Conservation (phyloP, 176 grass and related monocot genomes). For the Oryza australiensis region DNA sequence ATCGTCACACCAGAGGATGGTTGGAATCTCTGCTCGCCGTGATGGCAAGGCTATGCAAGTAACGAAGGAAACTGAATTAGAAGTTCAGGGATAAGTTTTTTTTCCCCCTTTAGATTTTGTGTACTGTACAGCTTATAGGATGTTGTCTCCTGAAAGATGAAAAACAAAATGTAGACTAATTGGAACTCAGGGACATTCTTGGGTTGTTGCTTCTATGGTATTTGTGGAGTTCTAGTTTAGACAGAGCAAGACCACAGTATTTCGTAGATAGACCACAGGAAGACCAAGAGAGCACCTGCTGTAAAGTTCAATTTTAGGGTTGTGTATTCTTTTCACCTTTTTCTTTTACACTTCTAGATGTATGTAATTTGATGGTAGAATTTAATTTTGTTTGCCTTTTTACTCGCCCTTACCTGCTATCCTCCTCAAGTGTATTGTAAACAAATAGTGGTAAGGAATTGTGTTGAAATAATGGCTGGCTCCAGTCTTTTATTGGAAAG, state of each 20-base stretch:
- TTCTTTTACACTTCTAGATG: conserved; percentile 33
- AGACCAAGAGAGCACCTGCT: conserved; percentile 28
- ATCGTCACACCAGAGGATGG: conserved; percentile 66
- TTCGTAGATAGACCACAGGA: conserved; percentile 31
- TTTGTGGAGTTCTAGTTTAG: conserved; percentile 27
- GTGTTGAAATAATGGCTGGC: not conserved
- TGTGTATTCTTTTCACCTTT: not conserved
- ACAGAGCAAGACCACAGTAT: conserved; percentile 37
- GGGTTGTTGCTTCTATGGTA: conserved; percentile 29
- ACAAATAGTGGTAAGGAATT: conserved; percentile 29
- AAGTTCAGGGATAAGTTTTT: conserved; percentile 37
- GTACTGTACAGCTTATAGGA: conserved; percentile 56
- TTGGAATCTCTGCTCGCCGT: conserved; percentile 80
- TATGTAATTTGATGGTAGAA: conserved; percentile 13
- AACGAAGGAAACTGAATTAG: conserved; percentile 46
- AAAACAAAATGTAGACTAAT: conserved; percentile 13
- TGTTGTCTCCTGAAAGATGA: conserved; percentile 40
- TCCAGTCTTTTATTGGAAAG: conserved; percentile 4
- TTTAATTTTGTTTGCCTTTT: conserved; percentile 29
- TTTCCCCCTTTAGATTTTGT: conserved; percentile 47
- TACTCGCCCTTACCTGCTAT: not conserved
- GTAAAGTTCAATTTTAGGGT: conserved; percentile 49
- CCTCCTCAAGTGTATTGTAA: conserved; percentile 33
- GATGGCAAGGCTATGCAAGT: conserved; percentile 62
- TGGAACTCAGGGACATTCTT: conserved; percentile 21